Percentiles rank a stretch among this genome's conserved stretches.
These are phyloP conservation scores for Diplogelasinospora grovesii DNA, from an alignment of 495 filamentous ascomycete species.

Conservation along the genomic window DNA sequence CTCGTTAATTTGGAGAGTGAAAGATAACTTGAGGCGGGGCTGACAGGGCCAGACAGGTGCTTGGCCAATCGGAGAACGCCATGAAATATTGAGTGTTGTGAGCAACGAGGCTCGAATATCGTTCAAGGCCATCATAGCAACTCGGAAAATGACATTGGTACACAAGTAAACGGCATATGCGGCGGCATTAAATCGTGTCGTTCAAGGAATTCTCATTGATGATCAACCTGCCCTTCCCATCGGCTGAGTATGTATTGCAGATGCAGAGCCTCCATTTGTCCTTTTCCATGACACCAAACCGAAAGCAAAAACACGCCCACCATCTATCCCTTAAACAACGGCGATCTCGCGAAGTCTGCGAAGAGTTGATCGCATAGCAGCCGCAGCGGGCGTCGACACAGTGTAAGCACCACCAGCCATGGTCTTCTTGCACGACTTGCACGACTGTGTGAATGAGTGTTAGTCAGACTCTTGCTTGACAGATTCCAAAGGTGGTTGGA, in stretches of 20 bases:
- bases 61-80: no score
- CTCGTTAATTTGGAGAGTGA: no score
- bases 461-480: constrained; percentile 5
- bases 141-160: constrained; percentile 14
- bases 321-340: constrained; percentile 63
- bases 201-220: constrained; percentile 32
- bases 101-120: constrained; percentile 7
- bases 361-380: constrained; percentile 94
- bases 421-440: constrained; percentile 87
- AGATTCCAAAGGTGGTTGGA: no score
- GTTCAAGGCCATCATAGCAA: constrained; percentile 5
- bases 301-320: constrained; percentile 24
- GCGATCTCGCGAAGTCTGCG: constrained; percentile 95
- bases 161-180: constrained; percentile 13
- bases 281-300: constrained; percentile 34
- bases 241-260: constrained; percentile 27
- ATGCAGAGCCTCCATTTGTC: constrained; percentile 28
- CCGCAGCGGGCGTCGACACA: constrained; percentile 91
- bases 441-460: constrained; percentile 39
- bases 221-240: constrained; percentile 26
- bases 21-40: no score
- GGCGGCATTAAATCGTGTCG: constrained; percentile 21
- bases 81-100: constrained; percentile 1
- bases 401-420: constrained; percentile 96
- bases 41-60: no score